A percentile compares a stretch with the other conserved stretches of the same genome.
These are phyloP conservation scores for Penicillium sp. DNA, from an alignment of 2,329 filamentous ascomycete species.

Conservation along the genomic window DNA sequence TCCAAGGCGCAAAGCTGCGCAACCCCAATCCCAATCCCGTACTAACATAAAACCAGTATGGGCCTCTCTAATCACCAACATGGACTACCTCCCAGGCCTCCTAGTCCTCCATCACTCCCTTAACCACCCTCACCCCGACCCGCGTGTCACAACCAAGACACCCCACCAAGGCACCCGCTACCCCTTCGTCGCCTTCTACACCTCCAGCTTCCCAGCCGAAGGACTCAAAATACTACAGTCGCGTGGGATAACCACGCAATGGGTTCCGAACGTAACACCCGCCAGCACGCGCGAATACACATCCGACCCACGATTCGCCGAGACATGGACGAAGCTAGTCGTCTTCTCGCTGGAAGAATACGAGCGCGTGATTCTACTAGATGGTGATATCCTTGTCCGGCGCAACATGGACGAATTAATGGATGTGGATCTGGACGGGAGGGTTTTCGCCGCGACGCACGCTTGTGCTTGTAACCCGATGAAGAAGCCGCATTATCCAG, in stretches of 20 bases:
- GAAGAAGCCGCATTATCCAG: constrained; percentile 67
- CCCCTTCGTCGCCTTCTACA: background rate
- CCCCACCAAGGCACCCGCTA: background rate
- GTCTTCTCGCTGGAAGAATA: background rate
- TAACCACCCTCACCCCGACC: constrained; percentile 40
- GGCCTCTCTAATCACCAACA: constrained; percentile 77
- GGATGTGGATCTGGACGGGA: constrained; percentile 14
- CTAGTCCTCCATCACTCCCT: constrained; percentile 71
- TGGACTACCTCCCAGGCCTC: constrained; percentile 69
- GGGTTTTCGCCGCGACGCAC: constrained; percentile 71
- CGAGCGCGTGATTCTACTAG: background rate
- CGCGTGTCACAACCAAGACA: background rate
- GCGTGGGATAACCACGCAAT: background rate
- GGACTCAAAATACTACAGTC: background rate
- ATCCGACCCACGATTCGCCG: background rate
- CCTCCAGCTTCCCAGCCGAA: background rate
- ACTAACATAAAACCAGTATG: constrained; percentile 54
- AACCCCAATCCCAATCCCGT: background rate
- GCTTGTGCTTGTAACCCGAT: constrained; percentile 82
- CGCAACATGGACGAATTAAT: background rate
- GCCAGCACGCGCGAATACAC: background rate
- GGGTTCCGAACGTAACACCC: background rate
- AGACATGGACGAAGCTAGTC: background rate
- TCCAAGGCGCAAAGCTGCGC: background rate
- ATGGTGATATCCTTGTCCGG: background rate